phyloP scores from a whole-genome alignment of 1,139 yeast species.

The Blastobotrys raffinosifermentans region DNA sequence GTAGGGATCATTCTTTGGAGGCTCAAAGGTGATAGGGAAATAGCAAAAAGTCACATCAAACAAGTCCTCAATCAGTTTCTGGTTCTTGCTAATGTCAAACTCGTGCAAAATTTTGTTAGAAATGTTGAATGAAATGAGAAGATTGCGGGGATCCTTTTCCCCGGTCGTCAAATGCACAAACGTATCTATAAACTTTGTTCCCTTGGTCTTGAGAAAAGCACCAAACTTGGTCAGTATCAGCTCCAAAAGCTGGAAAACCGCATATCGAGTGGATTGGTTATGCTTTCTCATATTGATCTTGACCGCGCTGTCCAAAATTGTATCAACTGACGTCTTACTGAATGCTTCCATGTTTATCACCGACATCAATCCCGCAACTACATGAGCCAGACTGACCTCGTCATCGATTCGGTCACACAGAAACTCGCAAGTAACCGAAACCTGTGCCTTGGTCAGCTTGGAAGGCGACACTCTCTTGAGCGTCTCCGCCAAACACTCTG shows the following conservation, averaged over 20 bases:
- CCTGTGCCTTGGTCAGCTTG: constrained; percentile 53
- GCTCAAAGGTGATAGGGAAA: constrained; percentile 92
- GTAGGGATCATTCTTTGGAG: constrained; percentile 89
- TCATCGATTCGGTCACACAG: constrained; percentile 64
- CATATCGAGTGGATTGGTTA: constrained; percentile 60
- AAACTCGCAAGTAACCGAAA: constrained; percentile 61
- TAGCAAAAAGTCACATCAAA: constrained; percentile 91
- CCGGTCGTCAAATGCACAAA: constrained; percentile 71
- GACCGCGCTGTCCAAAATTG: constrained; percentile 40
- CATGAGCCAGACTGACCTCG: constrained; percentile 45
- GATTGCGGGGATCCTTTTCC: constrained; percentile 90
- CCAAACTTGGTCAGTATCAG: constrained; percentile 31
- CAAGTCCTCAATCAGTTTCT: constrained; percentile 47
- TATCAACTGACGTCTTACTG: constrained; percentile 18
- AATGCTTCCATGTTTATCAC: constrained; percentile 41
- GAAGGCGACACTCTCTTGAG: constrained; percentile 37
- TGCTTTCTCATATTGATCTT: constrained; percentile 55
- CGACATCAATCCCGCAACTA: constrained; percentile 50
- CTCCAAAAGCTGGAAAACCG: constrained; percentile 49
- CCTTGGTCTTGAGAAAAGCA: constrained; percentile 16
- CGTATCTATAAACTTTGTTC: constrained; percentile 44
- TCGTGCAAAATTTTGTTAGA: constrained; percentile 44
- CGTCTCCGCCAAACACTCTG: constrained; percentile 53
- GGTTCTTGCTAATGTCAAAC: constrained; percentile 29
- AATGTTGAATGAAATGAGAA: constrained; percentile 62